Conservation (phyloP, 192 early-diverging fungal species). For the Backusella liffmaniae region DNA sequence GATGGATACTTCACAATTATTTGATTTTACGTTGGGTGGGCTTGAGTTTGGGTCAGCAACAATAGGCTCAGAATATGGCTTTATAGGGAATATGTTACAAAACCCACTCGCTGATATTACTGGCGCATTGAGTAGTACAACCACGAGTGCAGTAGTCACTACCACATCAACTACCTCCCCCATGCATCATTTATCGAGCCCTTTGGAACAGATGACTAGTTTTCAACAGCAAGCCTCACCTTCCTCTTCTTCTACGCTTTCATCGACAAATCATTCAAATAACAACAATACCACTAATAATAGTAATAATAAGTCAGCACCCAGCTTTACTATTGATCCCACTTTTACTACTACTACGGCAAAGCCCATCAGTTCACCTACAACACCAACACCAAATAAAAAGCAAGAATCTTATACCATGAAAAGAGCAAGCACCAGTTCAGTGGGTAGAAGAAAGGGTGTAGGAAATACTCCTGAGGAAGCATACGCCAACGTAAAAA, state of each 20-base stretch:
- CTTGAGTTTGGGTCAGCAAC: constrained; percentile 86
- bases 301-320: neutral
- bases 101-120: constrained; percentile 39
- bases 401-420: constrained; percentile 4
- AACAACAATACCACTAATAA: neutral
- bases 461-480: constrained; percentile 51
- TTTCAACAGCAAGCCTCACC: neutral
- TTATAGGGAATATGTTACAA: constrained; percentile 87
- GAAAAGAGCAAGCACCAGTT: constrained; percentile 8
- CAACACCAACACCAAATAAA: neutral
- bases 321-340: neutral
- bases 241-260: neutral
- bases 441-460: constrained; percentile 15
- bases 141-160: neutral
- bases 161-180: neutral
- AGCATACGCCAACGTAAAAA: constrained; percentile 77
- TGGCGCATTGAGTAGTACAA: constrained; percentile 6
- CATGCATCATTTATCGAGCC: constrained; percentile 11
- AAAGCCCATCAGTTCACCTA: neutral
- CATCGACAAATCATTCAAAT: neutral
- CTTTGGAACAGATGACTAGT: neutral
- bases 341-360: neutral
- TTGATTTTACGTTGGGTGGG: constrained; percentile 40
- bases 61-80: constrained; percentile 84
- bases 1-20: constrained; percentile 22